Evolutionary conservation across 208 protist genomes (phyloP), one percentile per base, ranked within the genome.

Genomic region (Trypanosoma grayi): DNA sequence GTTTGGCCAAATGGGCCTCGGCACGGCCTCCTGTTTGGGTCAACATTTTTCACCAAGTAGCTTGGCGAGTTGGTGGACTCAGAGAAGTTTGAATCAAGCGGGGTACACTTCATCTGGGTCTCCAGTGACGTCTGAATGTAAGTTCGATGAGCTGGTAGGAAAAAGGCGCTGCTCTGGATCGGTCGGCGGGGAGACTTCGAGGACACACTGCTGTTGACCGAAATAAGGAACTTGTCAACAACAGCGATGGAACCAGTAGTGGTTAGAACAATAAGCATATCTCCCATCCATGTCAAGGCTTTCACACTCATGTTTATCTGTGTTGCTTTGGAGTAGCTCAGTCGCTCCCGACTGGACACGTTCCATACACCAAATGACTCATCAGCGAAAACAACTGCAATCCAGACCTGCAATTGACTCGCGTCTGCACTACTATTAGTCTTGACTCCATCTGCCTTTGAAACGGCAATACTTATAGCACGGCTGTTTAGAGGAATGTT

Each of bases 1-100:
- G 91, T 46, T 52, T 94, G 87, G 6, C 87, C 87, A 52, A 90
- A 85, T 1, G 87, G 87, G 6, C 87, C 87, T 10, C 87, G 81
- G 54, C 80, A 91, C 14, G 87, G 87, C 5, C 74, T 64, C 2
- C 44, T 50, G 10, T 60, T 44, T 6, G 34, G 10, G 24, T 74
- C 53, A 9, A 91, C 66, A 20, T 46, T 41, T 20, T 74, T 51
- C 45, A 87, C 60, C 43, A 83, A 60, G 5, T 51, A 56, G 48
- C 82, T 94, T 16, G 87, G 70, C 0, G 55, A 48, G 41, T 34
- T 62, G 22, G 11, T 37, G 41, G 18, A 45, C 14, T 44, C 11
- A 18, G 16, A 24, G 44, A 25, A 33, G 33, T 22, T 22, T 27
- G 44, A 25, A 43, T 2, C 13, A 31, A 27, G 18, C 40, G 13